A percentile compares a stretch with the other conserved stretches of the same genome.
These are phyloP conservation scores for Venturia asperata DNA, from an alignment of 2,329 filamentous ascomycete species.

Conservation along the genomic window DNA sequence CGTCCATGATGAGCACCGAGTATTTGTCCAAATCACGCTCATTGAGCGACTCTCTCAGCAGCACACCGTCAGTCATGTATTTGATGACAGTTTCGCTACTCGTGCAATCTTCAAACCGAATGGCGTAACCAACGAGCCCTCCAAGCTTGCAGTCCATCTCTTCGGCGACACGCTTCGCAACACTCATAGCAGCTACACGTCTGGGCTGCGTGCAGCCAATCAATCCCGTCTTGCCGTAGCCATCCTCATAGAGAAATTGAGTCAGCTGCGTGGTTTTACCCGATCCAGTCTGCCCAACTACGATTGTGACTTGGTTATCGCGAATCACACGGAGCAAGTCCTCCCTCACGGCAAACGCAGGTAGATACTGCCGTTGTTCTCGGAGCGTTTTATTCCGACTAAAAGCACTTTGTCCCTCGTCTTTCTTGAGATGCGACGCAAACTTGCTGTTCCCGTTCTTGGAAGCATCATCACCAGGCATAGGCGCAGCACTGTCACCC, in stretches of 20 bases:
- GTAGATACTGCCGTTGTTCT: constrained; percentile 88
- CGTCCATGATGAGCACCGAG: constrained; percentile 98
- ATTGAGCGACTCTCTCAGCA: constrained; percentile 86
- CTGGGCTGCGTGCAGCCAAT: constrained; percentile 96
- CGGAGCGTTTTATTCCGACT: constrained; percentile 83
- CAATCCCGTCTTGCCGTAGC: constrained; percentile 78
- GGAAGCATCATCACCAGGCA: constrained; percentile 61
- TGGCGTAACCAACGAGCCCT: constrained; percentile 85
- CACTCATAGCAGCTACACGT: constrained; percentile 97
- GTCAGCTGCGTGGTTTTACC: constrained; percentile 97
- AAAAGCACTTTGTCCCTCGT: constrained; percentile 76
- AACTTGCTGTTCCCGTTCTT: constrained; percentile 69
- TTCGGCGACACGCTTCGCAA: constrained; percentile 94
- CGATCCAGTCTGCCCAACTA: constrained; percentile 94
- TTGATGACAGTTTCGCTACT: constrained; percentile 94
- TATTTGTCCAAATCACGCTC: constrained; percentile 92
- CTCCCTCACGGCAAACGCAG: constrained; percentile 92
- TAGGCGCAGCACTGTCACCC: constrained; percentile 73
- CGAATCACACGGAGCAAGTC: constrained; percentile 85
- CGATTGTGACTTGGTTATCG: constrained; percentile 95
- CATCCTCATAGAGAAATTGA: constrained; percentile 92
- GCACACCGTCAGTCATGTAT: constrained; percentile 97
- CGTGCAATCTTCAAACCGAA: constrained; percentile 97
- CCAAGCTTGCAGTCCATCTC: constrained; percentile 95
- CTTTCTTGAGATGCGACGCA: constrained; percentile 81